A percentile compares a stretch with the other conserved stretches of the same genome.
phyloP scores from a whole-genome alignment of 73 alveolate species.

The Tetrahymena elliotti region DNA sequence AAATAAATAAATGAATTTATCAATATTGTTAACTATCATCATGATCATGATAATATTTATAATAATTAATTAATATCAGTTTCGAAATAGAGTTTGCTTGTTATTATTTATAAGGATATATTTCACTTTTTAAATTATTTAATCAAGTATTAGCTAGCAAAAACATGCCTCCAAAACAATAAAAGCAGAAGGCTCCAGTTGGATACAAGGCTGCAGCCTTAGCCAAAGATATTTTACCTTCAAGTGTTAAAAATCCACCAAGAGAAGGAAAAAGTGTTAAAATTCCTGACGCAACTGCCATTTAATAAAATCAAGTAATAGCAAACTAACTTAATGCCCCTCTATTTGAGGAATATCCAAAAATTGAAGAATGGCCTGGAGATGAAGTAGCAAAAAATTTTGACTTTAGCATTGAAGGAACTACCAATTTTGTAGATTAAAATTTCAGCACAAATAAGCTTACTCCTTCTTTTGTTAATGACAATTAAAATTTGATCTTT shows the following conservation, averaged over 20 bases:
- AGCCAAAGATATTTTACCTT: conserved; percentile 62
- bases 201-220: conserved; percentile 33
- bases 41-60: too few relatives aligned
- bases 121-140: neutral
- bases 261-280: conserved; percentile 53
- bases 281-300: conserved; percentile 51
- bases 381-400: conserved; percentile 62
- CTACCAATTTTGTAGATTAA: conserved; percentile 31
- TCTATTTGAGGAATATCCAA: conserved; percentile 48
- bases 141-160: neutral
- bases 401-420: conserved; percentile 46
- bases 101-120: neutral
- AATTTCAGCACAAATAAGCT: conserved; percentile 3
- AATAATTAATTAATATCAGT: neutral
- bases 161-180: neutral
- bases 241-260: conserved; percentile 56
- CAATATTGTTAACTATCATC: neutral
- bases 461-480: conserved; percentile 54
- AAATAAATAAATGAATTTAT: neutral
- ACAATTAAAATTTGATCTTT: conserved; percentile 36
- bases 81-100: neutral
- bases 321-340: neutral
- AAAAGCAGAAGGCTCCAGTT: neutral
- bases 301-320: conserved; percentile 13
- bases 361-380: conserved; percentile 74